Base-by-base conservation (phyloP, 1,284 basidiomycete genomes). In the Marasmius oreades region DNA sequence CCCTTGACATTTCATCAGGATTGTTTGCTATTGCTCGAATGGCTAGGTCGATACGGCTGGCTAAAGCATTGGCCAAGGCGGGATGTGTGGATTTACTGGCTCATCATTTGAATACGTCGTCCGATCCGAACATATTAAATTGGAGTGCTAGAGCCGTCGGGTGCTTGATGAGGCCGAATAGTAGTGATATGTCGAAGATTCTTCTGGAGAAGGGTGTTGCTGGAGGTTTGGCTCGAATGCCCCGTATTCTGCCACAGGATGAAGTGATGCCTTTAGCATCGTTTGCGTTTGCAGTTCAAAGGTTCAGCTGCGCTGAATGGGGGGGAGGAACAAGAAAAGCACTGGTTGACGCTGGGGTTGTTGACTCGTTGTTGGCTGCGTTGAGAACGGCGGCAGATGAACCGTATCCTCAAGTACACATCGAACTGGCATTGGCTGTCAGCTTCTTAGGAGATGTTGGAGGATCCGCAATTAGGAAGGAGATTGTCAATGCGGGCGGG, bases 301-400 rank as follows among this genome's bases (percentile, higher is more conserved):
- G 66, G 16, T 65, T 69, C 51, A 62, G 58, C 23, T 66, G 64
- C 33, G 67, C 67, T 5, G 66, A 67, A 44, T 67, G 64, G 66
- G 65, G 66, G 8, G 59, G 62, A 3, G 63, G 62, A 43, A 66
- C 62, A 1, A 54, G 66, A 3, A 66, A 66, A 48, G 59, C 62
- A 12, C 55, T 67, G 5, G 64, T 67, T 1, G 66, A 67, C 8
- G 55, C 50, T 14, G 37, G 55, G 34, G 26, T 51, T 28, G 64
- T 65, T 22, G 65, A 65, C 46, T 57, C 63, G 12, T 58, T 66
- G 3, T 58, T 66, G 2, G 61, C 65, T 3, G 62, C 62, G 14
- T 44, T 66, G 7, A 50, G 65, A 37, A 66, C 62, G 0, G 60
- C 63, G 1, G 57, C 61, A 23, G 63, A 64, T 33, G 60, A 61